These are phyloP conservation scores for Voacanga thouarsii DNA, from an alignment of 257 asterid genomes.

Conservation along the genomic window DNA sequence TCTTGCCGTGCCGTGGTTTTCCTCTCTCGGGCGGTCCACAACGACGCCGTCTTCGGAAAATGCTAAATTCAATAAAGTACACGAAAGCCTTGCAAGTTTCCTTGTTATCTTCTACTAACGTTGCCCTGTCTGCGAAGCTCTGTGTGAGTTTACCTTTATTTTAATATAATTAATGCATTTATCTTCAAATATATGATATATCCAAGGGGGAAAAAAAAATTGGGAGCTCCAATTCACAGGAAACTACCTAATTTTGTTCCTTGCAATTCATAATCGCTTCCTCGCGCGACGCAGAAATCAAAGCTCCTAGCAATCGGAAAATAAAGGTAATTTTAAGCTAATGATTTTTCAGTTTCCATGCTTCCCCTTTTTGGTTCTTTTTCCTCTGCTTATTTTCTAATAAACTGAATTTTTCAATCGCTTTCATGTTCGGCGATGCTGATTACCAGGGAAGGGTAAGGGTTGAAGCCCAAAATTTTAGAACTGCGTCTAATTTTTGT, in stretches of 20 bases:
- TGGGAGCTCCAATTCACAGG: neutral
- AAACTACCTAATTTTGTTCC: neutral
- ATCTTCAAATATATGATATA: neutral
- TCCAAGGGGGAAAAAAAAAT: too few relatives aligned
- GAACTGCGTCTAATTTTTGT: neutral
- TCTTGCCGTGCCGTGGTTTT: neutral
- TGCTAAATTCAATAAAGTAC: neutral
- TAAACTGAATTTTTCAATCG: neutral
- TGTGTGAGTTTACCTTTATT: neutral
- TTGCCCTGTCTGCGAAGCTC: neutral
- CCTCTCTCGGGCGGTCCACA: neutral
- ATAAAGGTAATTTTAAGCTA: neutral
- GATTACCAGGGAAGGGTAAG: neutral
- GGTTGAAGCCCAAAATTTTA: neutral
- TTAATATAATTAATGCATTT: neutral
- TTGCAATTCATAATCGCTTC: neutral
- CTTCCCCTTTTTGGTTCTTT: neutral
- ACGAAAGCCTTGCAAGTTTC: neutral
- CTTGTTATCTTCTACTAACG: neutral
- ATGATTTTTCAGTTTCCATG: neutral
- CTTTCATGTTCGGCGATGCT: neutral
- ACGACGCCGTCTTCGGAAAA: neutral
- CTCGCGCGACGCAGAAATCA: neutral
- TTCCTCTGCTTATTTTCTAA: neutral
- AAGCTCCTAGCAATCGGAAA: neutral